Evolutionary conservation across 257 asterid genomes (phyloP).

Genomic region (Euphrasia confusa): DNA sequence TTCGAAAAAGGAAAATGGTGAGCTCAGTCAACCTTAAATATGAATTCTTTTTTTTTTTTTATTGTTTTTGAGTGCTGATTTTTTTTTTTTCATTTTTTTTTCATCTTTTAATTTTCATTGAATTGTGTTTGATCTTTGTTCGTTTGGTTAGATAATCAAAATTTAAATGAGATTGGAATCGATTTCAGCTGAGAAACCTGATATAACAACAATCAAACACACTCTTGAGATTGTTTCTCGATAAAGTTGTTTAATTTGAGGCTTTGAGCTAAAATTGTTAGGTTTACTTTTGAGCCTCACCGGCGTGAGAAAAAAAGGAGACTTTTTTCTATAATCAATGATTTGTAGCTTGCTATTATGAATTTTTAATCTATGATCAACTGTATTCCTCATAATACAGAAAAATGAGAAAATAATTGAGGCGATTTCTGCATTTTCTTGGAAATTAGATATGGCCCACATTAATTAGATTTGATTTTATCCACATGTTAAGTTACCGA

Average conservation of each 20-base stretch:
- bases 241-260: background rate
- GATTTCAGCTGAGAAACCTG: too few relatives aligned
- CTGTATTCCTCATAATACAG: background rate
- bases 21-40: slow-evolving; percentile 21
- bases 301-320: background rate
- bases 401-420: background rate
- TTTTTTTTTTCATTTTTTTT: background rate
- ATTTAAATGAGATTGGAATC: too few relatives aligned
- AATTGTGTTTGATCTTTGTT: background rate
- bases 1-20: slow-evolving; percentile 44
- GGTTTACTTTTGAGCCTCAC: background rate
- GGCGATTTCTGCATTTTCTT: background rate
- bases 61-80: slow-evolving; percentile 1
- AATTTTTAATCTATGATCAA: background rate
- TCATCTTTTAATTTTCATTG: background rate
- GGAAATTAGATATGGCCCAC: slow-evolving; percentile 10
- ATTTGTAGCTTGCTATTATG: background rate
- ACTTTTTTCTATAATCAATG: background rate
- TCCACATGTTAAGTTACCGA: background rate
- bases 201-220: too few relatives aligned
- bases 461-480: background rate
- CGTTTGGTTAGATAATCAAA: background rate
- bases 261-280: background rate
- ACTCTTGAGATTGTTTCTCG: background rate
- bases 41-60: slow-evolving; percentile 17